Conservation (phyloP, 2,329 filamentous ascomycete genomes). For the Pseudogymnoascus sp. region DNA sequence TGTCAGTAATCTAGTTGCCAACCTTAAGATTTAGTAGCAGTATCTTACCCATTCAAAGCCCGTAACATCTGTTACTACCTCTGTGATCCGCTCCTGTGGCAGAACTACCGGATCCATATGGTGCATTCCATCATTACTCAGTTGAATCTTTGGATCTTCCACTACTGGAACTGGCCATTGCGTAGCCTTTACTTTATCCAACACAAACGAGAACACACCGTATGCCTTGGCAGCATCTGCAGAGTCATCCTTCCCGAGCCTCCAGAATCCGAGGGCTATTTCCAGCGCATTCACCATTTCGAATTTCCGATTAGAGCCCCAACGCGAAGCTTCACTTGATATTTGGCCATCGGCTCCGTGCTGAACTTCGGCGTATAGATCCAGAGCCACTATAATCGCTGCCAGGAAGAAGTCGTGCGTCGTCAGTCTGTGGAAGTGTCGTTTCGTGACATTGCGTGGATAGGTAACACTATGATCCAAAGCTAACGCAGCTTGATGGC, state of each 20-base stretch:
- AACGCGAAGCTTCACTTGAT: not conserved
- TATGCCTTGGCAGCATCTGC: constrained; percentile 15
- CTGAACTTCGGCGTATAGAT: constrained; percentile 11
- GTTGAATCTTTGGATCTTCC: not conserved
- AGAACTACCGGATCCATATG: not conserved
- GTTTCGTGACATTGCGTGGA: constrained; percentile 1
- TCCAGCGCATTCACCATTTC: constrained; percentile 14
- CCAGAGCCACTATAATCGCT: constrained; percentile 13
- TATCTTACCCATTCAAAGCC: constrained; percentile 6
- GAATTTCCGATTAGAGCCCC: constrained; percentile 8
- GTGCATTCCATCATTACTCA: not conserved
- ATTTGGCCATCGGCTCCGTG: not conserved
- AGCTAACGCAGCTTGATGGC: constrained; percentile 12
- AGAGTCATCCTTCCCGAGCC: constrained; percentile 12
- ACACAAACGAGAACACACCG: constrained; percentile 15
- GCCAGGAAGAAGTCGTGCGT: constrained; percentile 15
- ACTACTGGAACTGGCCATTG: not conserved
- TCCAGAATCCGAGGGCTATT: constrained; percentile 11
- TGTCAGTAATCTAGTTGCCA: not conserved
- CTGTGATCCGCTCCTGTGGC: not conserved
- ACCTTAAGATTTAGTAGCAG: not conserved
- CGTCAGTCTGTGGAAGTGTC: constrained; percentile 9
- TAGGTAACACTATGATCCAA: not conserved
- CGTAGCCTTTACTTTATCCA: constrained; percentile 9
- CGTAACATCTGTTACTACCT: not conserved